Evolutionary conservation across 331 rosid genomes (phyloP).

Genomic region (Acacia concinna): DNA sequence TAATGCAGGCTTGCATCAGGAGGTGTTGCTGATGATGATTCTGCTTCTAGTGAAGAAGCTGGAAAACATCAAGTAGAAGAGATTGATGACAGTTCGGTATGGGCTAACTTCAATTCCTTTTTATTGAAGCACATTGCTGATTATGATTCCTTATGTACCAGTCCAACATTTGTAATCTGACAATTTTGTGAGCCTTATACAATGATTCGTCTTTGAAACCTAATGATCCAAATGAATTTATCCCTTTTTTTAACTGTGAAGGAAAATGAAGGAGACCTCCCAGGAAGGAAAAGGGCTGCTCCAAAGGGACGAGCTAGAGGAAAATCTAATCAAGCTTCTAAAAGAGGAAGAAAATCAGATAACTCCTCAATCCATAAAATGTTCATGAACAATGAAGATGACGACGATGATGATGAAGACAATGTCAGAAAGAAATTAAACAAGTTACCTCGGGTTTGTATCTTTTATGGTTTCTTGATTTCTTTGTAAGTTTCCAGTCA

Average conservation of each 20-base stretch:
- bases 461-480: conserved; percentile 25
- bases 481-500: conserved; percentile 18
- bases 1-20: conserved; percentile 73
- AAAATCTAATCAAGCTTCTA: conserved; percentile 58
- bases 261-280: conserved; percentile 66
- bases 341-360: conserved; percentile 75
- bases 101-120: conserved; percentile 29
- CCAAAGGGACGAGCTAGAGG: conserved; percentile 90
- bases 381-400: conserved; percentile 61
- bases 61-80: conserved; percentile 53
- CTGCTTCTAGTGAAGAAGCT: conserved; percentile 69
- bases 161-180: conserved; percentile 18
- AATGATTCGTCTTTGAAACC: conserved; percentile 13
- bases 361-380: conserved; percentile 63
- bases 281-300: conserved; percentile 77
- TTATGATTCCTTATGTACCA: conserved; percentile 15
- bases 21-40: conserved; percentile 50
- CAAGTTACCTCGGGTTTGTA: conserved; percentile 73
- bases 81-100: conserved; percentile 79
- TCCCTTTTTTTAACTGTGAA: conserved; percentile 35
- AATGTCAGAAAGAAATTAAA: conserved; percentile 53
- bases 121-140: neutral
- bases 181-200: conserved; percentile 18
- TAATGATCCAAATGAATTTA: conserved; percentile 27
- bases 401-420: conserved; percentile 50